A percentile compares a stretch with the other conserved stretches of the same genome.
These are phyloP conservation scores for Salix caprea DNA, from an alignment of 345 rosid genomes.

Conservation along the genomic window DNA sequence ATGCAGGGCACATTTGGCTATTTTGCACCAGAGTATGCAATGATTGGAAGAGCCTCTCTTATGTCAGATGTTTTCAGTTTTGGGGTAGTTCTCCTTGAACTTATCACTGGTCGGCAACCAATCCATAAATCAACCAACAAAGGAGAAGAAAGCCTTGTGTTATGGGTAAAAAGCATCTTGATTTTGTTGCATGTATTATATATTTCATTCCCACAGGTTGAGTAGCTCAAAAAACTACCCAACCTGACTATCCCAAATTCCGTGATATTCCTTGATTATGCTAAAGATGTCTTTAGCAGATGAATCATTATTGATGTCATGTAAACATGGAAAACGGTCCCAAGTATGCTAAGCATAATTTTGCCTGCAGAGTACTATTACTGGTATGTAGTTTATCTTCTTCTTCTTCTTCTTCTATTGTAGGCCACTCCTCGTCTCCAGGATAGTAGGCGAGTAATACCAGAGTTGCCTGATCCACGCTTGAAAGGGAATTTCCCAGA, in stretches of 20 bases:
- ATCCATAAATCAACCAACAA: conserved; percentile 59
- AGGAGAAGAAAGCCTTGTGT: conserved; percentile 92
- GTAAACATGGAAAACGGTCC: background rate
- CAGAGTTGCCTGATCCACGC: conserved; percentile 81
- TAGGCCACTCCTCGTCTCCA: conserved; percentile 85
- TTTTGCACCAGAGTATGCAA: conserved; percentile 97
- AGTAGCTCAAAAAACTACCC: background rate
- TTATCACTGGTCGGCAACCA: conserved; percentile 84
- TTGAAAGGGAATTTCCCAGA: conserved; percentile 62
- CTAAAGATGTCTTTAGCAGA: background rate
- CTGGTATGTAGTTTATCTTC: background rate
- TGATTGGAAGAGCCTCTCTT: conserved; percentile 83
- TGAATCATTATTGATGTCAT: background rate
- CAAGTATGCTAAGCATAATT: background rate
- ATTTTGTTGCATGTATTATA: background rate
- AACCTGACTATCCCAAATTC: background rate
- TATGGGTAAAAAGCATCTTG: conserved; percentile 55
- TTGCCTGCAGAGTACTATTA: background rate
- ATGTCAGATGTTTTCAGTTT: conserved; percentile 98
- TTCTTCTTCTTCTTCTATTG: conserved; percentile 5
- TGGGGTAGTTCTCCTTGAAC: conserved; percentile 94
- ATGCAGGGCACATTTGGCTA: conserved; percentile 97
- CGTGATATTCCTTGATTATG: background rate
- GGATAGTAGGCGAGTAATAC: conserved; percentile 54
- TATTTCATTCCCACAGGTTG: background rate